Conservation (phyloP, 2,329 filamentous ascomycete genomes). For the Fusarium guadeloupense region DNA sequence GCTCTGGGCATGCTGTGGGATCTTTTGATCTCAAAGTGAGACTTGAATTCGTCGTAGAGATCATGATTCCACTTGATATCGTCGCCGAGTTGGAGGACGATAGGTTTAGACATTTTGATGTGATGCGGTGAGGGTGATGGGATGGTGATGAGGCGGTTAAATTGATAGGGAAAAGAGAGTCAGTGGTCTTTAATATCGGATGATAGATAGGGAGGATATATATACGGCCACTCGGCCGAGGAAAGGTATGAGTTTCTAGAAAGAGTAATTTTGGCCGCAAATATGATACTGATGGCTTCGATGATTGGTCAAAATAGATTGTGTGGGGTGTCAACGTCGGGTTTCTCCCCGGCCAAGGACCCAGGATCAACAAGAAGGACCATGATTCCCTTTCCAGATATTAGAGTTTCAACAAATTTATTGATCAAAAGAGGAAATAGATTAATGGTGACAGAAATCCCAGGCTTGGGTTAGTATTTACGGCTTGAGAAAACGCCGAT, state of each 20-base stretch:
- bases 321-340: neutral
- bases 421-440: too few species aligned
- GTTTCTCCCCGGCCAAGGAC: slow-evolving; percentile 6
- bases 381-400: too few species aligned
- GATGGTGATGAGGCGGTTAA: neutral
- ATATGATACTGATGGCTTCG: too few species aligned
- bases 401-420: too few species aligned
- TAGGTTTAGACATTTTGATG: slow-evolving; percentile 37
- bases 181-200: neutral
- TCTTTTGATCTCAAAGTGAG: slow-evolving; percentile 39
- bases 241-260: slow-evolving; percentile 17
- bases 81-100: slow-evolving; percentile 43
- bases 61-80: slow-evolving; percentile 43
- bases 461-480: too few species aligned
- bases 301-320: slow-evolving; percentile 8
- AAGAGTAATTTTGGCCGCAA: slow-evolving; percentile 16
- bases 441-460: too few species aligned
- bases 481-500: too few species aligned
- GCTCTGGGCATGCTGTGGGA: slow-evolving; percentile 41
- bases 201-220: too few species aligned
- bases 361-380: too few species aligned
- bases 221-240: slow-evolving; percentile 35
- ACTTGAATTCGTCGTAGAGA: slow-evolving; percentile 36
- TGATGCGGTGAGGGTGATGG: neutral
- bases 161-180: neutral